These are phyloP conservation scores for Talaromyces sp. DNA, from an alignment of 2,329 filamentous ascomycete genomes.

Conservation along the genomic window DNA sequence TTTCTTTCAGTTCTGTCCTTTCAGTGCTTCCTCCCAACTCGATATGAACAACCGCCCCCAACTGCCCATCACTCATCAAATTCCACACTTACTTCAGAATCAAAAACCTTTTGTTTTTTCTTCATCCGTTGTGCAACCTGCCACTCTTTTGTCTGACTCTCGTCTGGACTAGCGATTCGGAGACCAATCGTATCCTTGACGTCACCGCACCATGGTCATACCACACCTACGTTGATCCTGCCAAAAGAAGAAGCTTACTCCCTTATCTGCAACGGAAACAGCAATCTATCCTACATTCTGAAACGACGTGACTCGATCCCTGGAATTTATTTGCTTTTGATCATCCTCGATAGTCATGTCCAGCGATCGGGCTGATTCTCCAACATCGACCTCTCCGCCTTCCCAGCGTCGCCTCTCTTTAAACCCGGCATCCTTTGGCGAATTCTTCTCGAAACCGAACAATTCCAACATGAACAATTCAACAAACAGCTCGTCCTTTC, in stretches of 20 bases:
- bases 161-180: not conserved
- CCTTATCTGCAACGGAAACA: not conserved
- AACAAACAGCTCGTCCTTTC: constrained; percentile 18
- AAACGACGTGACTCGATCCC: not conserved
- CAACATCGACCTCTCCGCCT: constrained; percentile 35
- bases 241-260: constrained; percentile 1
- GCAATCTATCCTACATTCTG: not conserved
- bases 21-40: not conserved
- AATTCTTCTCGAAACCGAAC: constrained; percentile 38
- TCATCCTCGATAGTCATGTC: constrained; percentile 37
- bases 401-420: constrained; percentile 48
- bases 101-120: not conserved
- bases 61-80: not conserved
- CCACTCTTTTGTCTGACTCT: not conserved
- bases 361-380: constrained; percentile 39
- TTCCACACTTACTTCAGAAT: not conserved
- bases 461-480: constrained; percentile 21
- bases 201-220: constrained; percentile 16
- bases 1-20: not conserved
- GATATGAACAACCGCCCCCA: not conserved
- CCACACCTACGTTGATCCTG: constrained; percentile 3
- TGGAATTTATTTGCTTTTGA: not conserved
- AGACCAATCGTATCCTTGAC: constrained; percentile 18
- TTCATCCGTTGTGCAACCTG: not conserved
- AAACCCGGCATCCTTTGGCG: constrained; percentile 40